These are phyloP conservation scores for Psidium friedrichsthalianum DNA, from an alignment of 345 rosid species.

Conservation along the genomic window DNA sequence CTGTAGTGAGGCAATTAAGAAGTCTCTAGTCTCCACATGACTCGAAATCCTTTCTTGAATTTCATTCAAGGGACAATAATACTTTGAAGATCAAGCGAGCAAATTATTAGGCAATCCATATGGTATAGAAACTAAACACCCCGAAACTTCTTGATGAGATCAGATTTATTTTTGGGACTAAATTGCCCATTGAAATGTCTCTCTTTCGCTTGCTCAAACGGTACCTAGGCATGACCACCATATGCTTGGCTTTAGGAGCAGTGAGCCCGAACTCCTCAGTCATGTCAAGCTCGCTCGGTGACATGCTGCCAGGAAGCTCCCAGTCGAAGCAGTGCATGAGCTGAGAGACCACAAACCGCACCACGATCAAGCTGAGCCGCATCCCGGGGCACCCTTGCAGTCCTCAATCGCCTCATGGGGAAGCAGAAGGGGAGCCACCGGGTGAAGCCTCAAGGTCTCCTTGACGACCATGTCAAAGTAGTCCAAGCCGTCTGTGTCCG, in stretches of 20 bases:
- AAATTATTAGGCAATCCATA: not conserved
- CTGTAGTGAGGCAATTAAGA: not conserved
- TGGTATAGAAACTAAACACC: not conserved
- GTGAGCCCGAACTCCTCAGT: conserved; percentile 19
- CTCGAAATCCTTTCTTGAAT: not conserved
- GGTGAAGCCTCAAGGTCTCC: no score
- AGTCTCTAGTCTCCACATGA: not conserved
- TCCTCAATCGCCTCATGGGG: no score
- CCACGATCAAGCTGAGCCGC: conserved; percentile 15
- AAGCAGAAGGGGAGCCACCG: no score
- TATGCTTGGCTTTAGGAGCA: conserved; percentile 24
- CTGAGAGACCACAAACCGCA: conserved; percentile 20
- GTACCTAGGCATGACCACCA: conserved; percentile 16
- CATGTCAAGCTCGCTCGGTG: conserved; percentile 22
- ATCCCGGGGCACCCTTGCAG: conserved; percentile 23
- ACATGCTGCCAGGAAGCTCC: conserved; percentile 24
- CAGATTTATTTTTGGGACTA: not conserved
- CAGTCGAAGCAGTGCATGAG: conserved; percentile 40
- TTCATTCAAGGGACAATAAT: not conserved
- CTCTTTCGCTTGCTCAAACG: not conserved
- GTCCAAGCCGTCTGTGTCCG: no score
- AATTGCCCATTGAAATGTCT: not conserved
- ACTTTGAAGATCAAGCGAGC: not conserved
- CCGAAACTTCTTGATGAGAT: not conserved
- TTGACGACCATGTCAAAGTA: no score